Conservation (phyloP, 1,139 yeast species). For the Eremothecium sinecaudum region DNA sequence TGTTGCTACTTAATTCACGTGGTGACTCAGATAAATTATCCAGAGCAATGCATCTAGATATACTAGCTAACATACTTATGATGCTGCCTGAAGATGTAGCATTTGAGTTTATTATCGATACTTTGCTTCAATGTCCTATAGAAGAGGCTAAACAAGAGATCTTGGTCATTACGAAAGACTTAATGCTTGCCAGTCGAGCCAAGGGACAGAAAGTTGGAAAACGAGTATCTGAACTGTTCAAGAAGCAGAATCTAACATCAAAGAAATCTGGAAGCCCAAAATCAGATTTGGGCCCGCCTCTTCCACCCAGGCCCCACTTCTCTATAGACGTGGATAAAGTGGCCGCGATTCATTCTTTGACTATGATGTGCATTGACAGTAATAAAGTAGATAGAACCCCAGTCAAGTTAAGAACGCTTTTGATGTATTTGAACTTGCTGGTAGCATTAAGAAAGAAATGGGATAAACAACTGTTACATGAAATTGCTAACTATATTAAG, state of each 20-base stretch:
- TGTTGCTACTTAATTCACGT: constrained; percentile 35
- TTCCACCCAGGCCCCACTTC: constrained; percentile 26
- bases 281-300: constrained; percentile 9
- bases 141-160: constrained; percentile 49
- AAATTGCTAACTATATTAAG: constrained; percentile 15
- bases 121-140: constrained; percentile 61
- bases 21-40: constrained; percentile 23
- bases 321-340: constrained; percentile 23
- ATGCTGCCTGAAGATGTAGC: constrained; percentile 47
- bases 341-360: constrained; percentile 26
- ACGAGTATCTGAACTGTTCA: constrained; percentile 10
- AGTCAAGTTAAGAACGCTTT: constrained; percentile 14
- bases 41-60: constrained; percentile 34
- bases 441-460: constrained; percentile 21
- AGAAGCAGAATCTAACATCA: constrained; percentile 11
- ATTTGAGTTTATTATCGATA: constrained; percentile 54
- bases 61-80: constrained; percentile 48
- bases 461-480: constrained; percentile 18
- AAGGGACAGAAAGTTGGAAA: constrained; percentile 2
- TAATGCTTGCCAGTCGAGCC: constrained; percentile 34
- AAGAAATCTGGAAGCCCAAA: neutral
- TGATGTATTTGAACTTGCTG: constrained; percentile 24
- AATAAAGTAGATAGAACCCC: constrained; percentile 6
- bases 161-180: constrained; percentile 58
- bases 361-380: constrained; percentile 16